Conservation (phyloP, 2,329 filamentous ascomycete genomes). For the Allantophomopsis lycopodina region DNA sequence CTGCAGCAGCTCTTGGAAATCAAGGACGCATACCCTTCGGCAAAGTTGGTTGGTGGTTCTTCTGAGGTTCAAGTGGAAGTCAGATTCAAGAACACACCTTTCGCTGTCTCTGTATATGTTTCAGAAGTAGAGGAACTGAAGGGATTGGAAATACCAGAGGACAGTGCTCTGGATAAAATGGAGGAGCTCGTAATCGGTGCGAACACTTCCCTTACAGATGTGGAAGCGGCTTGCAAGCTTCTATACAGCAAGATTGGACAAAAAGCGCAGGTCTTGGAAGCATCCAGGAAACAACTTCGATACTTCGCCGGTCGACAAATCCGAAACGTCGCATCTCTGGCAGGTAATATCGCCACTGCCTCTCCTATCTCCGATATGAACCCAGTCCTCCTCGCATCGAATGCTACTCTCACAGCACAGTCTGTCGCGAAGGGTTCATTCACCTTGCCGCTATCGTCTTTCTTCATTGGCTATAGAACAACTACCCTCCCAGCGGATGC, state of each 20-base stretch:
- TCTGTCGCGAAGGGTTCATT: constrained; percentile 20
- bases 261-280: constrained; percentile 70
- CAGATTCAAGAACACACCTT: constrained; percentile 89
- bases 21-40: constrained; percentile 67
- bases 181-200: constrained; percentile 47
- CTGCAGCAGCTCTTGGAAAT: constrained; percentile 78
- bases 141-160: constrained; percentile 63
- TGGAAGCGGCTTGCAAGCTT: constrained; percentile 44
- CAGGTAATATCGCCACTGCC: constrained; percentile 83
- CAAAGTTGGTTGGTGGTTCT: constrained; percentile 87
- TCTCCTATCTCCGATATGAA: constrained; percentile 96
- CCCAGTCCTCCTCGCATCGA: constrained; percentile 77
- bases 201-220: constrained; percentile 79
- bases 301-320: constrained; percentile 94
- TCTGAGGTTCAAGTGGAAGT: constrained; percentile 95
- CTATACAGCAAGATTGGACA: constrained; percentile 35
- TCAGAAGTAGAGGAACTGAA: constrained; percentile 81
- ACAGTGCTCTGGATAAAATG: constrained; percentile 41
- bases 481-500: constrained; percentile 73
- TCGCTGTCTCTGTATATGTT: constrained; percentile 78
- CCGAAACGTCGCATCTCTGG: constrained; percentile 85
- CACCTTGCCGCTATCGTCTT: constrained; percentile 64
- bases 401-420: constrained; percentile 65
- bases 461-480: constrained; percentile 79
- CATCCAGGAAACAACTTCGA: constrained; percentile 79